A percentile compares a stretch with the other conserved stretches of the same genome.
phyloP scores from a whole-genome alignment of 805 yeast genomes.

The Blastobotrys peoriensis region DNA sequence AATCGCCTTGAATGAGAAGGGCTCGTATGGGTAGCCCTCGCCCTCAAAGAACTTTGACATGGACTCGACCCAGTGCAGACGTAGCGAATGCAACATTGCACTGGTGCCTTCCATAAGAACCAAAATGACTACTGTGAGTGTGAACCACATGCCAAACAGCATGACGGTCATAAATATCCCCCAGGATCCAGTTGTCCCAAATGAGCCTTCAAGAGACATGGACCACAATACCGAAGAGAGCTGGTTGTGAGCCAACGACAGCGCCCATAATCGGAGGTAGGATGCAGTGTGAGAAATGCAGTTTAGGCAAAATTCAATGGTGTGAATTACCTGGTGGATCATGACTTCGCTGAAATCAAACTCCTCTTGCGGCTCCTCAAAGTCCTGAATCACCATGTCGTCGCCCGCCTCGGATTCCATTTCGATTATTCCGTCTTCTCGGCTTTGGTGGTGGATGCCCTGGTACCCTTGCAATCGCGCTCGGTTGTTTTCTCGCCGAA shows the following conservation, averaged over 20 bases:
- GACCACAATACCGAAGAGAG: constrained; percentile 89
- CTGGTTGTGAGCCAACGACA: constrained; percentile 95
- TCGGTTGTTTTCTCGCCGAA: constrained; percentile 50
- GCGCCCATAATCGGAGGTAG: constrained; percentile 92
- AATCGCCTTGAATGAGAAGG: constrained; percentile 56
- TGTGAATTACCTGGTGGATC: constrained; percentile 96
- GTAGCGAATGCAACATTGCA: constrained; percentile 94
- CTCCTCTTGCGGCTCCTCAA: constrained; percentile 40
- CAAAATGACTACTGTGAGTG: constrained; percentile 80
- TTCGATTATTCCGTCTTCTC: constrained; percentile 25
- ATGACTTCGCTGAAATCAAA: constrained; percentile 86
- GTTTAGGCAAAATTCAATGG: constrained; percentile 93
- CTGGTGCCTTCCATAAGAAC: constrained; percentile 98
- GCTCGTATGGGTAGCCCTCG: constrained; percentile 85
- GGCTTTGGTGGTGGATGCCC: constrained; percentile 40
- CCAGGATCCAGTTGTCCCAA: constrained; percentile 54
- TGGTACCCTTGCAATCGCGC: constrained; percentile 45
- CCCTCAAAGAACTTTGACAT: constrained; percentile 98
- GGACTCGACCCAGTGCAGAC: constrained; percentile 98
- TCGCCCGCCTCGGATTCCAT: constrained; percentile 29
- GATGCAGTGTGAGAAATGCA: constrained; percentile 98
- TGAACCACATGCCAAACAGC: constrained; percentile 93
- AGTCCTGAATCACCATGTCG: constrained; percentile 29
- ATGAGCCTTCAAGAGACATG: constrained; percentile 86
- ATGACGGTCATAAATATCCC: constrained; percentile 70